Evolutionary conservation across 2,329 filamentous ascomycete species (phyloP).

Genomic region (Ceratocystis alfenasii): DNA sequence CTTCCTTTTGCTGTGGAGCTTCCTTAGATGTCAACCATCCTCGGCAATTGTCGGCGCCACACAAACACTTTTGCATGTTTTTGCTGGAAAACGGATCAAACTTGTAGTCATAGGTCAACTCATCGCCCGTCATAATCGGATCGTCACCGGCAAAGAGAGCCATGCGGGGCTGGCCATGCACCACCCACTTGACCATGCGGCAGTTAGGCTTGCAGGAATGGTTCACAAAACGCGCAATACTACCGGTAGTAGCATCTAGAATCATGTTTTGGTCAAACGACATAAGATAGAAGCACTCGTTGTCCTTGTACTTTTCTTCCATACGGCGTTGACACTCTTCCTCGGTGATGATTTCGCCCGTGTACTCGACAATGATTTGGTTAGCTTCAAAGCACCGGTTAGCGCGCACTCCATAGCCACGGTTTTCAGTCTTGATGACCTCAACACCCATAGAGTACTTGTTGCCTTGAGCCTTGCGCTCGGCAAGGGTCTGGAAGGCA

Average conservation of each 20-base stretch:
- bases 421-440: slow-evolving; percentile 78
- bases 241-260: slow-evolving; percentile 90
- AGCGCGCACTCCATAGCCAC: slow-evolving; percentile 82
- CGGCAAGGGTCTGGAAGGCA: slow-evolving; percentile 67
- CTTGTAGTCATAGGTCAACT: slow-evolving; percentile 87
- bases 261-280: slow-evolving; percentile 98
- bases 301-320: slow-evolving; percentile 86
- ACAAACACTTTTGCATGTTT: slow-evolving; percentile 55
- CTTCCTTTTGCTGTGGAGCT: slow-evolving; percentile 37
- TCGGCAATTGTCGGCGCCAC: slow-evolving; percentile 51
- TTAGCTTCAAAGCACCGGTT: slow-evolving; percentile 77
- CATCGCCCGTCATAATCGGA: slow-evolving; percentile 87
- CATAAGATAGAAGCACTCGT: slow-evolving; percentile 98
- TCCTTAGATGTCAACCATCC: slow-evolving; percentile 52
- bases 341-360: slow-evolving; percentile 93
- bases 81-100: slow-evolving; percentile 58
- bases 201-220: slow-evolving; percentile 96
- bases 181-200: slow-evolving; percentile 96
- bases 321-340: slow-evolving; percentile 87
- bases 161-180: slow-evolving; percentile 87
- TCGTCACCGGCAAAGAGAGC: slow-evolving; percentile 84
- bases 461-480: slow-evolving; percentile 63
- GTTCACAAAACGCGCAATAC: slow-evolving; percentile 94
- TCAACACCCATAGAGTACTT: slow-evolving; percentile 90
- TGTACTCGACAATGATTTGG: slow-evolving; percentile 97